phyloP scores from a whole-genome alignment of 139 green algal species.

The Trebouxia sp. region DNA sequence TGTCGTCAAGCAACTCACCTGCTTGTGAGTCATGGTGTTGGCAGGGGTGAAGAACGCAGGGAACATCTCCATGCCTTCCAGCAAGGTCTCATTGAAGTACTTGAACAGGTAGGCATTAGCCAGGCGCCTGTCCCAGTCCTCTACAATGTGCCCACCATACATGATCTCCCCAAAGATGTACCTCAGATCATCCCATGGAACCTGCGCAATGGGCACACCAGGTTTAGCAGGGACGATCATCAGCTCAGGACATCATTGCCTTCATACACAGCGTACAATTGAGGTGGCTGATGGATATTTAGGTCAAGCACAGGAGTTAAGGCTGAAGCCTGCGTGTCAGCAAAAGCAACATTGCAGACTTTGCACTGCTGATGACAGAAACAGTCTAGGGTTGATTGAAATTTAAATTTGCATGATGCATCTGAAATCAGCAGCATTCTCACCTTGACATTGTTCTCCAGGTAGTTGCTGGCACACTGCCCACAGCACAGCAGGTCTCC shows the following conservation, averaged over 20 bases:
- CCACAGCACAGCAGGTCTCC: constrained; percentile 89
- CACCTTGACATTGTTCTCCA: constrained; percentile 88
- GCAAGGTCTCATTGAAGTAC: constrained; percentile 80
- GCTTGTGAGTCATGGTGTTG: constrained; percentile 64
- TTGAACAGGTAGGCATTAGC: constrained; percentile 74
- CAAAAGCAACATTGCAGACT: too few relatives aligned
- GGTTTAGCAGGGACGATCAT: not conserved
- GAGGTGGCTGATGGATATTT: not conserved
- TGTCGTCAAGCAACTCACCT: constrained; percentile 44
- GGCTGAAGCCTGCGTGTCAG: too few relatives aligned
- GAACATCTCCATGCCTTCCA: constrained; percentile 85
- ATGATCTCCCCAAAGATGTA: constrained; percentile 98
- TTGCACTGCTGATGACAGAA: too few relatives aligned
- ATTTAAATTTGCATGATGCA: too few relatives aligned
- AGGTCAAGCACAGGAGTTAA: not conserved
- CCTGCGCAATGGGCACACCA: constrained; percentile 45
- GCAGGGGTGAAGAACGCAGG: constrained; percentile 69
- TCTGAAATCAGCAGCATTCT: not conserved
- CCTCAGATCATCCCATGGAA: constrained; percentile 85
- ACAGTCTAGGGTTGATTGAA: too few relatives aligned
- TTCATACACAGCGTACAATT: too few relatives aligned
- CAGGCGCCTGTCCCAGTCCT: constrained; percentile 91
- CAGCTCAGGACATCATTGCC: not conserved
- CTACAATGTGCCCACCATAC: constrained; percentile 95
- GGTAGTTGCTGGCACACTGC: constrained; percentile 84